Conservation (phyloP, 805 yeast species). For the Geotrichum ghanense region DNA sequence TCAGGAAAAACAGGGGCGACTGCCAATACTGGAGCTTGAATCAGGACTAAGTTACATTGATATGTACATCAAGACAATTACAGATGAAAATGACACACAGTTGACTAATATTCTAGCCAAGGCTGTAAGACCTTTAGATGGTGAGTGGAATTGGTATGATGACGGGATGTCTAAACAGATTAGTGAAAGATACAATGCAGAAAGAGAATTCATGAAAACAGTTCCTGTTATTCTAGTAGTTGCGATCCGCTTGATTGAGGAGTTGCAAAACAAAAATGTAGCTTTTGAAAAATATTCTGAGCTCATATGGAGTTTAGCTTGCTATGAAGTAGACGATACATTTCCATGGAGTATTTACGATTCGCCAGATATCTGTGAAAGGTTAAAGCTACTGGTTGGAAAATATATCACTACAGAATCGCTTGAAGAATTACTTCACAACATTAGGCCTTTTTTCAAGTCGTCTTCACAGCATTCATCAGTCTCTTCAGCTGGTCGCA, state of each 20-base stretch:
- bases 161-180: background rate
- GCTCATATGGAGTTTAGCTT: background rate
- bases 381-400: background rate
- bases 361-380: background rate
- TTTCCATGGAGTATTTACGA: background rate
- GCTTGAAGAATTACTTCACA: background rate
- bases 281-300: background rate
- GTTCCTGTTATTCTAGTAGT: background rate
- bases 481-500: conserved; percentile 7
- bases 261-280: background rate
- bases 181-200: background rate
- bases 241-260: background rate
- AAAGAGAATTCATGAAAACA: background rate
- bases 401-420: background rate
- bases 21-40: background rate
- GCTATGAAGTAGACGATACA: background rate
- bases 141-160: background rate
- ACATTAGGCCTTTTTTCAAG: conserved; percentile 5
- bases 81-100: background rate
- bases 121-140: background rate
- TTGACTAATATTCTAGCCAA: background rate
- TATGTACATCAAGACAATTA: background rate
- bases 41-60: background rate
- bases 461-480: conserved; percentile 1
- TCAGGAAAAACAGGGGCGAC: background rate